Evolutionary conservation across 768 basidiomycete species (phyloP), one percentile per base, ranked within the genome.

Genomic region (Boletus pseudopeckii): DNA sequence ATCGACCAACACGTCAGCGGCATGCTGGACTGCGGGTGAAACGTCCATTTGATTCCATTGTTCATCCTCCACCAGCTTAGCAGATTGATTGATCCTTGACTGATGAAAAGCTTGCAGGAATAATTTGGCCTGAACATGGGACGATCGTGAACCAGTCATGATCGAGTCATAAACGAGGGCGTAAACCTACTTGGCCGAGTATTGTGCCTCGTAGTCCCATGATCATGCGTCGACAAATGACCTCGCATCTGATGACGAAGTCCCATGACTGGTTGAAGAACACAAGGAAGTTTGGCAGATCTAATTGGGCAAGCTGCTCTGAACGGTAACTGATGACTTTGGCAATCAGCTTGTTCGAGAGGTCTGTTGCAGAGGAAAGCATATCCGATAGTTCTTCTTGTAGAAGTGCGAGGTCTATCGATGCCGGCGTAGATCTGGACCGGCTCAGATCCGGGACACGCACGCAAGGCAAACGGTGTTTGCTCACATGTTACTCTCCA

Each of bases 21-120:
- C 75, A 45, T 77, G 80, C 71, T 98, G 96, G 26, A 90, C 71
- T 5, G 73, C 58, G 5, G 75, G 64, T 1, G 85, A 74, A 14
- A 96, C 83, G 52, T 97, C 71, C 14, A 83, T 78, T 15, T 89
- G 88, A 53, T 77, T 83, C 97, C 97, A 98, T 55, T 87, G 88
- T 66, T 99, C 97, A 60, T 98, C 93, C 69, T 98, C 94, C 8
- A 99, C 96, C 26, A 92, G 73, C 67, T 88, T 92, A 26, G 96
- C 95, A 3, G 88, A 89, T 51, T 79, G 80, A 3, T 85, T 81
- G 41, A 98, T 80, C 47, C 88, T 80, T 11, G 78, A 71, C 60
- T 93, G 86, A 65, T 99, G 97, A 73, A 95, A 98, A 1, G 77
- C 71, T 63, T 89, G 84, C 26, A 99, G 75, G 74, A 95, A 99